phyloP scores from a whole-genome alignment of 192 early-diverging fungal genomes.

The Backusella psychrophila region DNA sequence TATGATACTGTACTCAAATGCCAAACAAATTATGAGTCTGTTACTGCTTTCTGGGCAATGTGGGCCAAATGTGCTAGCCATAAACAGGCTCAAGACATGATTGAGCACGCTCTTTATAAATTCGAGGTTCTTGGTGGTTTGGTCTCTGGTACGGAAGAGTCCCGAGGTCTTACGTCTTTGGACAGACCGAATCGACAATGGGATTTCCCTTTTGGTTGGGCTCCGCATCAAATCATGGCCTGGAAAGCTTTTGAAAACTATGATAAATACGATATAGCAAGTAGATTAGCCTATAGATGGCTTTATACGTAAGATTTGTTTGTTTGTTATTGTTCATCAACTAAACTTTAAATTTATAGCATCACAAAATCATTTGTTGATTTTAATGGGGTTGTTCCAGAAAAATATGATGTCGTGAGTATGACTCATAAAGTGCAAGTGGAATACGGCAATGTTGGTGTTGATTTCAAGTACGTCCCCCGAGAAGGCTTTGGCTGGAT shows the following conservation, averaged over 20 bases:
- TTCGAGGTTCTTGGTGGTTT: constrained; percentile 93
- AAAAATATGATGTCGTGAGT: constrained; percentile 95
- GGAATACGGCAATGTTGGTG: constrained; percentile 96
- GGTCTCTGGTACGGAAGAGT: constrained; percentile 89
- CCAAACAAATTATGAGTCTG: constrained; percentile 81
- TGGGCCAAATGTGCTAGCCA: constrained; percentile 84
- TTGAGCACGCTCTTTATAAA: constrained; percentile 59
- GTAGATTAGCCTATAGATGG: constrained; percentile 91
- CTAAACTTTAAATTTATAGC: constrained; percentile 21
- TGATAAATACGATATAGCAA: constrained; percentile 67
- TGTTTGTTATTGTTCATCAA: not conserved
- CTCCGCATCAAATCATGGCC: constrained; percentile 97
- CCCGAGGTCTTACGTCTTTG: constrained; percentile 77
- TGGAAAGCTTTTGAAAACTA: constrained; percentile 92
- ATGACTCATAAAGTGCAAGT: constrained; percentile 90
- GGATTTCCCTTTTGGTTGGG: constrained; percentile 96
- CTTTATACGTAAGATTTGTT: constrained; percentile 68
- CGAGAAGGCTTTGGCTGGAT: constrained; percentile 99
- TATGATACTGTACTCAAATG: constrained; percentile 73
- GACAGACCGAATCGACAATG: constrained; percentile 93
- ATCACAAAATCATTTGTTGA: constrained; percentile 96
- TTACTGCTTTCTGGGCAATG: constrained; percentile 88
- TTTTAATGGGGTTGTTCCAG: constrained; percentile 94
- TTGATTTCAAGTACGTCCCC: constrained; percentile 91
- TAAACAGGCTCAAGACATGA: constrained; percentile 75